Base-by-base conservation (phyloP, 202 grass and related monocot species). In the Tripidium arundinaceum region DNA sequence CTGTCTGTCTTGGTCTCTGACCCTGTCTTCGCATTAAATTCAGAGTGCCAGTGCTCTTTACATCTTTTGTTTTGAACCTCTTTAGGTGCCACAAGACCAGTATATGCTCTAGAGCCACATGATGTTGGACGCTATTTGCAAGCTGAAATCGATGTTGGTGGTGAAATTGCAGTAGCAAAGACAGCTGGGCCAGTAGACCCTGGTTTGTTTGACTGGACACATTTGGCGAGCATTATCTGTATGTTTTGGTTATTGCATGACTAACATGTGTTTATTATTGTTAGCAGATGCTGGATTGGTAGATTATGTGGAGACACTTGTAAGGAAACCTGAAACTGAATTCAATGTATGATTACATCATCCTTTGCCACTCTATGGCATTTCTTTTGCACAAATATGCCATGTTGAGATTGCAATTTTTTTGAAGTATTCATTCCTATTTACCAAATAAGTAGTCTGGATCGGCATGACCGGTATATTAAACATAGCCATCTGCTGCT, bases 21-120 rank as follows among this genome's bases (percentile, higher is more conserved):
- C 5, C 4, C 31, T 9, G 2, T 43, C 25, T 81, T 80, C 1
- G 62, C 26, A 14, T 65, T 14, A 64, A 70, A 57, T 77, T 85
- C 71, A 81, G 55, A 68, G 3, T 60, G 18, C 11, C 52, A 68
- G 19, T 77, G 50, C 24, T 65, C 81, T 64, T 42, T 60, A 79
- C 65, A 37, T 70, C 11, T 69, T 26, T 66, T 72, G 40, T 40
- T 61, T 70, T 83, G 22, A 55, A 89, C 46, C 54, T 67, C 52
- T 83, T 68, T 78, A 97, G 94, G 94, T 79, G 94, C 94, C 41
- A 94, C 87, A 41, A 97, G 86, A 81, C 62, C 54, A 55, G 80
- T 87, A 66, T 97, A 97, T 83, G 87, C 89, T 72, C 89, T 92
- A 74, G 94, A 97, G 57, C 94, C 94, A 68, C 87, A 86, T 86